These are phyloP conservation scores for Penicillium canescens DNA, from an alignment of 495 filamentous ascomycete genomes.

Conservation along the genomic window DNA sequence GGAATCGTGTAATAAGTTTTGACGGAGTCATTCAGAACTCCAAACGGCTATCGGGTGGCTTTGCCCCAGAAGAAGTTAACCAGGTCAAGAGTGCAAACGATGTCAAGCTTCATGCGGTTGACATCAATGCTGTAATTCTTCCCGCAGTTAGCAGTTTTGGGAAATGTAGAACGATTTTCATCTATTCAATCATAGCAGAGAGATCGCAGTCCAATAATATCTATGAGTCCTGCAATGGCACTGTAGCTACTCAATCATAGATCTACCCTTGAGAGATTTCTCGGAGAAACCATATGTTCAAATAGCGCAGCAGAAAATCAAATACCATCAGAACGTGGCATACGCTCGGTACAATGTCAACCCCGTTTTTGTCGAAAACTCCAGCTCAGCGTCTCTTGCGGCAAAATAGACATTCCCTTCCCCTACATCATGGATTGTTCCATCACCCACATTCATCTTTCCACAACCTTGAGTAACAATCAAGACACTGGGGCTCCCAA, in stretches of 20 bases:
- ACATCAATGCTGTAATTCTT: too few relatives aligned
- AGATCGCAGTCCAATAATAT: neutral
- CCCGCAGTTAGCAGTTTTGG: too few relatives aligned
- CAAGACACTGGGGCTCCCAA: conserved; percentile 62
- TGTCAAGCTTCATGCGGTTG: too few relatives aligned
- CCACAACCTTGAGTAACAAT: conserved; percentile 62
- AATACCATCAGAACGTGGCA: conserved; percentile 22
- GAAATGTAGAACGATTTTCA: too few relatives aligned
- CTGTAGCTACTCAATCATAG: neutral
- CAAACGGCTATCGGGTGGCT: too few relatives aligned
- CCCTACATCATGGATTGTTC: conserved; percentile 46
- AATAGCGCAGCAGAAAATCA: neutral
- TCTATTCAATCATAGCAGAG: neutral
- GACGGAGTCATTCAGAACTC: too few relatives aligned
- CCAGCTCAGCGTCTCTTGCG: conserved; percentile 51
- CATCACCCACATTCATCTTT: conserved; percentile 46
- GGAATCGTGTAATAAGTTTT: too few relatives aligned
- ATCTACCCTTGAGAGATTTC: neutral
- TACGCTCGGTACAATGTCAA: conserved; percentile 55
- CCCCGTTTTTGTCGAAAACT: conserved; percentile 43
- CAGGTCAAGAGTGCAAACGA: too few relatives aligned
- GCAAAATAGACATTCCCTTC: conserved; percentile 66
- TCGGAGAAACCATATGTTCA: neutral
- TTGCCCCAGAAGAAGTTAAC: too few relatives aligned
- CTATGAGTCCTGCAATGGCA: neutral